A percentile compares a stretch with the other conserved stretches of the same genome.
Conservation (phyloP, 83 land plant species). For the Diphasiastrum complanatum region DNA sequence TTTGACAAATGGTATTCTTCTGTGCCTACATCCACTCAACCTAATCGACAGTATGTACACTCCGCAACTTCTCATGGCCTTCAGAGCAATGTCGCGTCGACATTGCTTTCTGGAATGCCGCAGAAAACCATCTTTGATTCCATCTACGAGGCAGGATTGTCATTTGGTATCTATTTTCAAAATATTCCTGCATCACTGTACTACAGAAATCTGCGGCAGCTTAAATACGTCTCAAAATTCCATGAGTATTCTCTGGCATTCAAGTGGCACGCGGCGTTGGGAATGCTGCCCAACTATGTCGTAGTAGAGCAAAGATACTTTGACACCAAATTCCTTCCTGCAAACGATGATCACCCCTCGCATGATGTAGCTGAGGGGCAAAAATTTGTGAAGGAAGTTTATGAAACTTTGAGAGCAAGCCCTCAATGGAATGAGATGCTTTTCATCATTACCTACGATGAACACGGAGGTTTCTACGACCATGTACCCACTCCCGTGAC, state of each 20-base stretch:
- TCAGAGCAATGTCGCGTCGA: constrained; percentile 52
- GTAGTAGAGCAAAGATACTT: constrained; percentile 95
- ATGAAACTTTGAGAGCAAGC: constrained; percentile 64
- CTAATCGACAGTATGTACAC: constrained; percentile 76
- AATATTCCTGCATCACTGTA: constrained; percentile 84
- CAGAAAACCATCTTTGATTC: constrained; percentile 93
- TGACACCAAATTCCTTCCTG: constrained; percentile 47
- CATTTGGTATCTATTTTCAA: constrained; percentile 91
- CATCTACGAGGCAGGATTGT: constrained; percentile 64
- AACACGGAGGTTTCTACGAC: constrained; percentile 88
- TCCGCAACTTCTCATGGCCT: constrained; percentile 88
- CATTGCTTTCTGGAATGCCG: constrained; percentile 62
- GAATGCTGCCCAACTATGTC: constrained; percentile 79
- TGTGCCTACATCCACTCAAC: constrained; percentile 84
- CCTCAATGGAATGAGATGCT: constrained; percentile 83
- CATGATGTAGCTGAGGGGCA: constrained; percentile 82
- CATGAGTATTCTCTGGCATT: constrained; percentile 52
- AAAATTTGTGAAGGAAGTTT: constrained; percentile 67
- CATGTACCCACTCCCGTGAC: constrained; percentile 64
- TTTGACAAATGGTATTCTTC: constrained; percentile 91
- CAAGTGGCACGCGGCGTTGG: constrained; percentile 61
- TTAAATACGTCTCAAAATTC: constrained; percentile 56
- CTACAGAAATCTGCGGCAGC: constrained; percentile 59
- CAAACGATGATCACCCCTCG: constrained; percentile 86
- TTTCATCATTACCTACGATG: constrained; percentile 77